Base-by-base conservation (phyloP, 345 rosid species). In the Passiflora organensis region DNA sequence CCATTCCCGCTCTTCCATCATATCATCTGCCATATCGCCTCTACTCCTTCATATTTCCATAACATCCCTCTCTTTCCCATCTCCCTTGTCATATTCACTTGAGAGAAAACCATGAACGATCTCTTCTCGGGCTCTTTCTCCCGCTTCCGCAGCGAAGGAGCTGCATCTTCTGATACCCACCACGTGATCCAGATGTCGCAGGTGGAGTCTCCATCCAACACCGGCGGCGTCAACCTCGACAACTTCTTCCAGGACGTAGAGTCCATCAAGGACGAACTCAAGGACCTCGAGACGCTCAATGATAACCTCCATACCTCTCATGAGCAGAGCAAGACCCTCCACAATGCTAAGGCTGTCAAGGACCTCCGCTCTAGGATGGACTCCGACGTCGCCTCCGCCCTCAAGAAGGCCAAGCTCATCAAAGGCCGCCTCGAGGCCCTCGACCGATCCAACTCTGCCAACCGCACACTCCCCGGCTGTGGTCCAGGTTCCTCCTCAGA, bases 401-500 rank as follows among this genome's bases (percentile, higher is more conserved):
- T 94, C 66, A 85, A 80, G 75, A 89, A 78, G 43, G 97, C 99
- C 10, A 94, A 89, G 80, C 34, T 83, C 45, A 72, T 85, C 49
- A 87, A 85, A 80, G 87, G 77, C 15, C 69, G 86, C 45, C 67
- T 94, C 28, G 99, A 94, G 76, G 89, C 89, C 5, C 75, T 94
- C 20, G 99, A 94, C 56, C 81, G 96, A 2, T 72, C 97, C 64
- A 94, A 89, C 70, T 88, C 89, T 0, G 76, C 89, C n/a, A 84
- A 80, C 60, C 82, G 86, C 57, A 69, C 74, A 53, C 65, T 89
- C 3, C 97, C 91, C 0, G 96, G 90, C 0, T 87, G 95, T 46
- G 97, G 96, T 3, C 81, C 88, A 2, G 97, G 96, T 1, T 89
- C 99, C 4, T 81, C 99, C 22, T 82, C 97, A 1, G 99, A 94